Conservation (phyloP, 129 eudicot genomes). For the Cynara cardunculus region DNA sequence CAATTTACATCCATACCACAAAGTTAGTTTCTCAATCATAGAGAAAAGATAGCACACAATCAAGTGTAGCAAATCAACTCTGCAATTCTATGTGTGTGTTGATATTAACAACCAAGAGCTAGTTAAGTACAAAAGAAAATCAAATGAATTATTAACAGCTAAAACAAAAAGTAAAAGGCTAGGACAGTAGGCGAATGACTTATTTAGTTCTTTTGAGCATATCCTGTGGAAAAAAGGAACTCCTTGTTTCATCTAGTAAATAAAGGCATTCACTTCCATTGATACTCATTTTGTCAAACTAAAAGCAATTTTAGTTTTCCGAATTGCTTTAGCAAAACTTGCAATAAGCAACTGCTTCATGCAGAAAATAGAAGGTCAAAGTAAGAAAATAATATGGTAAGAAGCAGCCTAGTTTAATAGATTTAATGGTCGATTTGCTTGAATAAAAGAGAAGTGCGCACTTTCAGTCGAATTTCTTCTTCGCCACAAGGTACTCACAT, state of each 20-base stretch:
- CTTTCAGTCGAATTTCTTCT: neutral
- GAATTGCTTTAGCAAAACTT: neutral
- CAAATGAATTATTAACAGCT: neutral
- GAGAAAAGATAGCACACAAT: neutral
- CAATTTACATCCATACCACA: constrained; percentile 8
- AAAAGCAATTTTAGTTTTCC: neutral
- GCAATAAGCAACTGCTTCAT: neutral
- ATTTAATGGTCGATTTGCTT: neutral
- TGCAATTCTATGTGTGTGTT: neutral
- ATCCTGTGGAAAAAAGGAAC: neutral
- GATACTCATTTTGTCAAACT: neutral
- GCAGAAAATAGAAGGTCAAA: neutral
- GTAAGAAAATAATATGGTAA: neutral
- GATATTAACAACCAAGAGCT: neutral
- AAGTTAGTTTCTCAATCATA: constrained; percentile 1
- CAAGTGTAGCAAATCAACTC: neutral
- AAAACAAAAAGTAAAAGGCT: neutral
- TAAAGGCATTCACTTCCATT: neutral
- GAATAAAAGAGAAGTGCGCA: neutral
- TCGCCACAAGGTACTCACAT: neutral
- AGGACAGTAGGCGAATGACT: neutral
- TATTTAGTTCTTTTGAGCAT: neutral
- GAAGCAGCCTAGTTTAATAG: neutral
- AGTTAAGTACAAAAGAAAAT: neutral
- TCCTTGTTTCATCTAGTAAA: neutral